Conservation (phyloP, 179 eudicot species). For the Carnegiea gigantea region DNA sequence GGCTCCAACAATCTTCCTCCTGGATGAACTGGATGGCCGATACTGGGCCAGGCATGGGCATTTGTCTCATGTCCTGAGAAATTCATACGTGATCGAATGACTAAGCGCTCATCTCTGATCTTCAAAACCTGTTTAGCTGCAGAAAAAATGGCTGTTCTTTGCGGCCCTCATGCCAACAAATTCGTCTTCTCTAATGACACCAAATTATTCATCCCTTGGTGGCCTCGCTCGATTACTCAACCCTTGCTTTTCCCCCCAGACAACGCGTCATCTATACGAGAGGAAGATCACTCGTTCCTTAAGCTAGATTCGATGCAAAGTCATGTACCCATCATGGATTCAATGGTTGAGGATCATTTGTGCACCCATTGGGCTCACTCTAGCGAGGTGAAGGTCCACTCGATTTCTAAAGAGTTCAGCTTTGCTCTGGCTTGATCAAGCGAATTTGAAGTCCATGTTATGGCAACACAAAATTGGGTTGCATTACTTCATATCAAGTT, state of each 20-base stretch:
- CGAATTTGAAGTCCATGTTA: slow-evolving; percentile 1
- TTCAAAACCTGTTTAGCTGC: slow-evolving; percentile 31
- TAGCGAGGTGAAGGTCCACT: slow-evolving; percentile 5
- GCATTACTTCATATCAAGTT: too few species aligned
- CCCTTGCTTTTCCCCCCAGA: not conserved
- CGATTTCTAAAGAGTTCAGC: slow-evolving; percentile 8
- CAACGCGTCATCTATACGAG: not conserved
- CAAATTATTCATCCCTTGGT: not conserved
- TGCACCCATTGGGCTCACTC: slow-evolving; percentile 11
- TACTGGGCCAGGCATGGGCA: slow-evolving; percentile 28
- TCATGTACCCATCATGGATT: slow-evolving; percentile 11
- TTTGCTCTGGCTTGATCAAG: slow-evolving; percentile 18
- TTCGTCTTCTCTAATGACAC: not conserved
- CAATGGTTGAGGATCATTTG: not conserved
- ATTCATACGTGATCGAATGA: slow-evolving; percentile 26
- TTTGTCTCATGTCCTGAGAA: slow-evolving; percentile 27
- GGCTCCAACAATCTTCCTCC: slow-evolving; percentile 18
- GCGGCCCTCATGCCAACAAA: not conserved
- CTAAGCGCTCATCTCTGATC: slow-evolving; percentile 24
- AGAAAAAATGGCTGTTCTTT: not conserved
- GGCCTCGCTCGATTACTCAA: not conserved
- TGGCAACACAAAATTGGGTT: not conserved
- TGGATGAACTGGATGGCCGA: slow-evolving; percentile 34
- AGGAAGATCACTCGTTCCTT: slow-evolving; percentile 13
- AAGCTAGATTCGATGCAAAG: not conserved